These are phyloP conservation scores for Dujonia santamariae DNA, from an alignment of 1,139 yeast species.

Conservation along the genomic window DNA sequence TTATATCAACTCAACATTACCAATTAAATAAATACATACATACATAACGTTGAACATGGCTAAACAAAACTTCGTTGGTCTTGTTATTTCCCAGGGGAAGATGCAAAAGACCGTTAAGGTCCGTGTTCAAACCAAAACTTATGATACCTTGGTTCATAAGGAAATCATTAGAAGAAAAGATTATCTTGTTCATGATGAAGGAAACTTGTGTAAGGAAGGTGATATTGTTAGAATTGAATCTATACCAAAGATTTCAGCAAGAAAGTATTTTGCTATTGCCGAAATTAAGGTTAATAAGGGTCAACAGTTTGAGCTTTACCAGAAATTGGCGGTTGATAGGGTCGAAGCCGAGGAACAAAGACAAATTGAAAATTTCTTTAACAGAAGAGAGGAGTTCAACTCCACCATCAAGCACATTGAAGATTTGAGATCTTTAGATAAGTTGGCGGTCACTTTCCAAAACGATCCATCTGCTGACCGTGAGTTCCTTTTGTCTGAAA, in stretches of 20 bases:
- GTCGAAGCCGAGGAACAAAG: constrained; percentile 61
- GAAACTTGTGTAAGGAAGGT: constrained; percentile 87
- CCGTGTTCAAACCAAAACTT: constrained; percentile 70
- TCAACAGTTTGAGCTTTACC: constrained; percentile 84
- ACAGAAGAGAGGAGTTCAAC: constrained; percentile 41
- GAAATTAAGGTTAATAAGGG: constrained; percentile 88
- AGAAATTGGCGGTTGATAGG: constrained; percentile 64
- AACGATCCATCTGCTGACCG: constrained; percentile 37
- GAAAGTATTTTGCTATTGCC: constrained; percentile 89
- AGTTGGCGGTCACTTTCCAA: constrained; percentile 33
- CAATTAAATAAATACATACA: no score
- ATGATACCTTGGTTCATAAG: constrained; percentile 69
- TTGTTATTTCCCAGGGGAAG: constrained; percentile 92
- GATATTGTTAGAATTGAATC: constrained; percentile 92
- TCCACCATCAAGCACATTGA: constrained; percentile 37
- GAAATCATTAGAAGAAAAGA: constrained; percentile 78
- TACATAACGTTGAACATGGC: no score
- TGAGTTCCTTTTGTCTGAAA: constrained; percentile 35
- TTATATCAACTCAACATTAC: no score
- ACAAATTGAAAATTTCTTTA: constrained; percentile 48
- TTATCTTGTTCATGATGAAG: constrained; percentile 91
- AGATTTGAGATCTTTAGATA: constrained; percentile 48
- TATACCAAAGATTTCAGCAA: constrained; percentile 79
- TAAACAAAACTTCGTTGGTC: constrained; percentile 85
- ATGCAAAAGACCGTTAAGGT: constrained; percentile 96